phyloP scores from a whole-genome alignment of 768 basidiomycete species.

The Leccinum arenicola region DNA sequence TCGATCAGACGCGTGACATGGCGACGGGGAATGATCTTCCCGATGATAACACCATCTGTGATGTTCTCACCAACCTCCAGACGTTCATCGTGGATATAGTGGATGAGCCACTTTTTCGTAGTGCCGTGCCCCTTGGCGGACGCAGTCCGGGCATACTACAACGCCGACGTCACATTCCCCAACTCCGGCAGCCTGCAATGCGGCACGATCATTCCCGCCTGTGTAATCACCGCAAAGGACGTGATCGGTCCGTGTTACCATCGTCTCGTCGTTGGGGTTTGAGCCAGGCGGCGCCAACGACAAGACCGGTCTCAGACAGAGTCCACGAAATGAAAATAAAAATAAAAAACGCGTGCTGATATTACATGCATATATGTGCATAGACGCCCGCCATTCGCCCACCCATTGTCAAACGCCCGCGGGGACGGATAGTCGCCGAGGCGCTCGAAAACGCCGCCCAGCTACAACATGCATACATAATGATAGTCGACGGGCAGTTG shows the following conservation, averaged over 20 bases:
- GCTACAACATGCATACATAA: background rate
- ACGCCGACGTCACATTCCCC: slow-evolving; percentile 15
- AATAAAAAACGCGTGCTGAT: background rate
- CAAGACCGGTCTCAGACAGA: background rate
- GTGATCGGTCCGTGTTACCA: slow-evolving; percentile 12
- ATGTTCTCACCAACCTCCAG: background rate
- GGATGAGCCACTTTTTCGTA: slow-evolving; percentile 2
- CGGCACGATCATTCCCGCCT: slow-evolving; percentile 8
- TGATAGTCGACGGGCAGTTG: slow-evolving; percentile 5
- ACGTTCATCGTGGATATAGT: background rate
- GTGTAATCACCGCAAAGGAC: slow-evolving; percentile 6
- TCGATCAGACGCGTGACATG: slow-evolving; percentile 9
- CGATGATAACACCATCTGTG: slow-evolving; percentile 7
- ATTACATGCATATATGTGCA: background rate
- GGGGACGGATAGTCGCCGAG: background rate
- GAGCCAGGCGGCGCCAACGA: background rate
- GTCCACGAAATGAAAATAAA: background rate
- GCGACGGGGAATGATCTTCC: background rate
- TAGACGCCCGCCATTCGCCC: slow-evolving; percentile 5
- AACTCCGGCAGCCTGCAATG: slow-evolving; percentile 3
- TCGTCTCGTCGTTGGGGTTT: background rate
- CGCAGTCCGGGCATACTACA: slow-evolving; percentile 19
- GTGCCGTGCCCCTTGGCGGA: slow-evolving; percentile 8
- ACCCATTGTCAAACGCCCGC: slow-evolving; percentile 8
- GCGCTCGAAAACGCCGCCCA: slow-evolving; percentile 12